Evolutionary conservation across 768 basidiomycete species (phyloP), one percentile per base, ranked within the genome.

Genomic region (Termitomyces bulborhizus): DNA sequence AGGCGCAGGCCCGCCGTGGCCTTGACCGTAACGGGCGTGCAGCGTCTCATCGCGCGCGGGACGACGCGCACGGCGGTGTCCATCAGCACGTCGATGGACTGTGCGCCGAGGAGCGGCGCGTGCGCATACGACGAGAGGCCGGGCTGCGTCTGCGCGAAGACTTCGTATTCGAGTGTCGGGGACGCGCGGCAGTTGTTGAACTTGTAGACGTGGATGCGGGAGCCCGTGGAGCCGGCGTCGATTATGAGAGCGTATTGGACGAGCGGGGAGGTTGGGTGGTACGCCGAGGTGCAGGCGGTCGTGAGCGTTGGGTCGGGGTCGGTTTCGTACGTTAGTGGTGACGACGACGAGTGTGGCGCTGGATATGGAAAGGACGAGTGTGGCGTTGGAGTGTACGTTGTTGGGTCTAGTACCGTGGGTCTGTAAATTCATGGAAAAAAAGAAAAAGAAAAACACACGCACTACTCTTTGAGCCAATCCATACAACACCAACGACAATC

Each of bases 131-230:
- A 65, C 0, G 89, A 92, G 2, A 98, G 73, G 0, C 96, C 95
- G 0, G 91, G 92, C 27, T 88, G 77, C 6, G 79, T 84, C 77
- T 84, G 81, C 65, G 81, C 81, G 79, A 98, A 98, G 6, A 89
- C 88, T 66, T 99, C 97, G 74, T 94, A 94, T 68, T 98, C 96
- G 70, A 90, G 90, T 21, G 75, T 66, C 1, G 93, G 85, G 0
- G 88, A 82, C 0, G 85, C 68, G 0, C 77, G 76, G 74, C 93
- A 94, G 75, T 93, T 86, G 79, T 96, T 80, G 83, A 98, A 98
- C 67, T 97, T 98, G 85, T 98, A 99, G 32, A 98, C 80, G 77
- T 99, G 97, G 65, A 98, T 94, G 16, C 97, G 84, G 0, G 95
- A 97, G 18, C 96, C 97, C 0, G 94, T 97, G 16, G 95, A 98